A percentile compares a stretch with the other conserved stretches of the same genome.
Conservation (phyloP, 1,139 yeast genomes). For the Scheffersomyces illinoinensis region DNA sequence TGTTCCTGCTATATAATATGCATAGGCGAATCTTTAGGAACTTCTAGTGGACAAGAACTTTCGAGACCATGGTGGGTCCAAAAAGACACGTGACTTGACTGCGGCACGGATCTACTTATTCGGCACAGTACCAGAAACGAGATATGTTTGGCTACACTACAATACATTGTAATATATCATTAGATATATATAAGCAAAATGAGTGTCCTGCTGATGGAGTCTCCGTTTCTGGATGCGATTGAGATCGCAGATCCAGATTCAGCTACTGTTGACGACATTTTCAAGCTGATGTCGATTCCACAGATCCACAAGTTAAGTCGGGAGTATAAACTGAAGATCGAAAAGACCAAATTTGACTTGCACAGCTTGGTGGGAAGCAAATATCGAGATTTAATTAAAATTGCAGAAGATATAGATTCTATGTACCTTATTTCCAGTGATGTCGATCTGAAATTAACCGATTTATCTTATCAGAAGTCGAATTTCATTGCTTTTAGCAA, state of each 20-base stretch:
- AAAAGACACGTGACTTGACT: too few relatives aligned
- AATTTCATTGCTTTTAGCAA: constrained; percentile 28
- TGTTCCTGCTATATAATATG: too few relatives aligned
- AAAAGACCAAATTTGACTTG: constrained; percentile 36
- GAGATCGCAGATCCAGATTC: neutral
- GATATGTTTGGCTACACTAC: neutral
- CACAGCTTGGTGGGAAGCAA: constrained; percentile 62
- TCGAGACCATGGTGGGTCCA: too few relatives aligned
- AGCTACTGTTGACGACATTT: constrained; percentile 35
- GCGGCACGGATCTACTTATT: too few relatives aligned
- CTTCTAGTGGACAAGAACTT: too few relatives aligned
- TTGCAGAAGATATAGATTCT: constrained; percentile 65
- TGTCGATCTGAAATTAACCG: constrained; percentile 29
- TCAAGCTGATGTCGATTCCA: constrained; percentile 31
- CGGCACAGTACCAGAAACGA: too few relatives aligned
- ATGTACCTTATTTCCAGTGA: constrained; percentile 46
- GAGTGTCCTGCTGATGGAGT: neutral
- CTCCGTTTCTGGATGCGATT: neutral
- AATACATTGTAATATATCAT: neutral
- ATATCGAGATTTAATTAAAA: constrained; percentile 65
- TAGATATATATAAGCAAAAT: neutral
- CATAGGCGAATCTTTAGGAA: too few relatives aligned
- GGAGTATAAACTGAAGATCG: constrained; percentile 27
- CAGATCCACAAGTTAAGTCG: constrained; percentile 35
- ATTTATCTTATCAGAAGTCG: constrained; percentile 34